Evolutionary conservation across 345 rosid species (phyloP).

Genomic region (Boechera retrofracta): DNA sequence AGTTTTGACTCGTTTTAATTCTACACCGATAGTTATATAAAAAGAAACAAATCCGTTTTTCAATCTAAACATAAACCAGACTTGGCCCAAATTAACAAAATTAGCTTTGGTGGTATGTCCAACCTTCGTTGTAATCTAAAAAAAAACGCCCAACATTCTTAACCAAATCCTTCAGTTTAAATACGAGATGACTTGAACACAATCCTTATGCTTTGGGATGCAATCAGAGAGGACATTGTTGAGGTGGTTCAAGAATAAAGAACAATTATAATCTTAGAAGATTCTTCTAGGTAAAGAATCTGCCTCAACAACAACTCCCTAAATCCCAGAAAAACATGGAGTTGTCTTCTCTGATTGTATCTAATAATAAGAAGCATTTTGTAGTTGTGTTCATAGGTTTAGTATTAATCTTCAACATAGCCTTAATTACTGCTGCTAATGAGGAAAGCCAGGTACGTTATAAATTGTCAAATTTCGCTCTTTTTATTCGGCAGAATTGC

Average conservation of each 20-base stretch:
- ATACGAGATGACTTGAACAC: conserved; percentile 36
- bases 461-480: background rate
- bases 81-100: conserved; percentile 33
- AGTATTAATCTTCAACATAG: conserved; percentile 19
- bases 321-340: conserved; percentile 21
- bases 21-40: conserved; percentile 18
- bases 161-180: conserved; percentile 32
- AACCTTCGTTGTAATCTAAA: conserved; percentile 37
- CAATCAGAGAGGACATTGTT: conserved; percentile 40
- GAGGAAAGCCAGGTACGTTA: conserved; percentile 30
- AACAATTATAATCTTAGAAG: conserved; percentile 33
- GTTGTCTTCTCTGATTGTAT: conserved; percentile 41
- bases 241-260: conserved; percentile 30
- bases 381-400: conserved; percentile 38
- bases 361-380: conserved; percentile 32
- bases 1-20: conserved; percentile 16
- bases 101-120: conserved; percentile 30
- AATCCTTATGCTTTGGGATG: conserved; percentile 33
- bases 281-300: conserved; percentile 40
- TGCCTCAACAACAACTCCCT: conserved; percentile 27
- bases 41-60: conserved; percentile 35
- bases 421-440: conserved; percentile 26
- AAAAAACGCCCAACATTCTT: conserved; percentile 24
- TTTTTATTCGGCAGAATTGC: background rate
- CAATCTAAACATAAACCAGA: conserved; percentile 36